phyloP scores from a whole-genome alignment of 2,329 filamentous ascomycete species.

The Alternaria atra region DNA sequence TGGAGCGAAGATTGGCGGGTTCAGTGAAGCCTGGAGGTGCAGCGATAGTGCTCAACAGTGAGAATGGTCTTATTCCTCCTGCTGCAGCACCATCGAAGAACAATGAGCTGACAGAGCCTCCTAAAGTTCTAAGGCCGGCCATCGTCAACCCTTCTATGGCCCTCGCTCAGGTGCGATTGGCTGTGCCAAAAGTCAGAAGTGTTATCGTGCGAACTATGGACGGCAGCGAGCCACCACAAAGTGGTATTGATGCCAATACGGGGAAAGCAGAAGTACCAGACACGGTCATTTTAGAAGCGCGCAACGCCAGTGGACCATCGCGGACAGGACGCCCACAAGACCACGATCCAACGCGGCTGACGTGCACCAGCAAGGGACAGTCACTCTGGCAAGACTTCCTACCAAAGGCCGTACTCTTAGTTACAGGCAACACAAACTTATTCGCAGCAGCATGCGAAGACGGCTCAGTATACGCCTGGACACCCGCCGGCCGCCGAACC shows the following conservation, averaged over 20 bases:
- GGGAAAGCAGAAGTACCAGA: slow-evolving; percentile 64
- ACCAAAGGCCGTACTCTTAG: slow-evolving; percentile 83
- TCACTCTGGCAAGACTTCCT: slow-evolving; percentile 94
- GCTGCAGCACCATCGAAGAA: slow-evolving; percentile 59
- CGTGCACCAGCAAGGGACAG: slow-evolving; percentile 80
- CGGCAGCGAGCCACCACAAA: slow-evolving; percentile 60
- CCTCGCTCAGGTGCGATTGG: slow-evolving; percentile 83
- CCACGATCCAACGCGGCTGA: slow-evolving; percentile 84
- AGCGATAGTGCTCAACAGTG: slow-evolving; percentile 77
- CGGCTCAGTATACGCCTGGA: slow-evolving; percentile 89
- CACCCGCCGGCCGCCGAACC: slow-evolving; percentile 85
- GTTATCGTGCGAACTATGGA: slow-evolving; percentile 86
- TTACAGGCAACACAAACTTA: slow-evolving; percentile 88
- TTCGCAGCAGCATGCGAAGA: slow-evolving; percentile 96
- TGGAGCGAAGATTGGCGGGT: slow-evolving; percentile 67
- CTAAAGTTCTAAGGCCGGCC: slow-evolving; percentile 87
- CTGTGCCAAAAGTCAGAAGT: slow-evolving; percentile 84
- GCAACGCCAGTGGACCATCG: slow-evolving; percentile 74
- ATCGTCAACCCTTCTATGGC: slow-evolving; percentile 83
- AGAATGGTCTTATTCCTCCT: slow-evolving; percentile 80
- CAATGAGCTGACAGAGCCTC: slow-evolving; percentile 60
- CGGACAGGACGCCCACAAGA: slow-evolving; percentile 68
- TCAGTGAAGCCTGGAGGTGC: slow-evolving; percentile 72
- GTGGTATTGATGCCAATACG: slow-evolving; percentile 56
- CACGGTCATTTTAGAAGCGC: slow-evolving; percentile 82